Conservation (phyloP, 495 filamentous ascomycete species). For the Hypomontagnella submonticulosa region DNA sequence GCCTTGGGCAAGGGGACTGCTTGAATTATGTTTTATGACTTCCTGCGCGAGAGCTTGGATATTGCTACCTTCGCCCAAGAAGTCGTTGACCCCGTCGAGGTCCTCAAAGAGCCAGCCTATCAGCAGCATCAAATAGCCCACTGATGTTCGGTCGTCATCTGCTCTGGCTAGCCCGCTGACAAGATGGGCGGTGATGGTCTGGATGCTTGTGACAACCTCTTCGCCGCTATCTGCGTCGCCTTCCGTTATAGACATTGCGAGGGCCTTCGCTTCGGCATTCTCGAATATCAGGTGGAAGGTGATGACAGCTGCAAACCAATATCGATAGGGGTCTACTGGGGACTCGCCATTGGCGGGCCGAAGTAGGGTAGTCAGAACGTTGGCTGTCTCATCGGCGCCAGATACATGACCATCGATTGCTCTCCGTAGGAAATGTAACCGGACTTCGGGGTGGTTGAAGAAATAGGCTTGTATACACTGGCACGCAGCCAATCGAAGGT, state of each 20-base stretch:
- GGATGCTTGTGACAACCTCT: slow-evolving; percentile 95
- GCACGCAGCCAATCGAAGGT: slow-evolving; percentile 84
- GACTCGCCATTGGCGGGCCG: slow-evolving; percentile 66
- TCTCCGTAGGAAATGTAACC: slow-evolving; percentile 82
- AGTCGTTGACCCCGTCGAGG: slow-evolving; percentile 89
- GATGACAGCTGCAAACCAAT: slow-evolving; percentile 91
- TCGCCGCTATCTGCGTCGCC: slow-evolving; percentile 91
- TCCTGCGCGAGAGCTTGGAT: slow-evolving; percentile 83
- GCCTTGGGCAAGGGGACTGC: slow-evolving; percentile 76
- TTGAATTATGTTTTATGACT: slow-evolving; percentile 66
- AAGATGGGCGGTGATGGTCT: slow-evolving; percentile 83
- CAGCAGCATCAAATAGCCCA: slow-evolving; percentile 93
- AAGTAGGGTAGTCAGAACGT: slow-evolving; percentile 85
- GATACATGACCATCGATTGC: slow-evolving; percentile 88
- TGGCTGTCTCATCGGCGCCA: slow-evolving; percentile 86
- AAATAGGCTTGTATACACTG: slow-evolving; percentile 95
- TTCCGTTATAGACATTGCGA: slow-evolving; percentile 84
- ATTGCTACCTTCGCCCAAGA: slow-evolving; percentile 93
- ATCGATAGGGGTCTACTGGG: slow-evolving; percentile 84
- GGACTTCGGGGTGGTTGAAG: slow-evolving; percentile 78
- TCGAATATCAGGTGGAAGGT: slow-evolving; percentile 91
- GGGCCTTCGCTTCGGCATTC: slow-evolving; percentile 78
- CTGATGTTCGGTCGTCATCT: slow-evolving; percentile 82
- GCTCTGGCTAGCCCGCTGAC: slow-evolving; percentile 76
- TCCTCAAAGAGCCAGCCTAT: slow-evolving; percentile 95